A percentile compares a stretch with the other conserved stretches of the same genome.
Conservation (phyloP, 441 rosid species). For the Biscutella laevigata region DNA sequence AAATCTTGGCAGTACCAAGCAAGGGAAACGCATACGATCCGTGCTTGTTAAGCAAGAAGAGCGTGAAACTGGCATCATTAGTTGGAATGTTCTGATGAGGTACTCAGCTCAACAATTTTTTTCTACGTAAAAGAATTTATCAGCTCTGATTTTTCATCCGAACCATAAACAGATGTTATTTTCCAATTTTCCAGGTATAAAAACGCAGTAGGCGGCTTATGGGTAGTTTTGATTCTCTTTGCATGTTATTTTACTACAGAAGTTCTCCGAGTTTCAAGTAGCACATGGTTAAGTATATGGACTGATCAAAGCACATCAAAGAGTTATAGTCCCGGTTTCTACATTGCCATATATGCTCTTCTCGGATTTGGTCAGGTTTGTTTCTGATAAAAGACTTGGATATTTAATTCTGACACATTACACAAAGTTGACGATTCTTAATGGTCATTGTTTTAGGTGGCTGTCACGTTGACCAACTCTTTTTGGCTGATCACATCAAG, state of each 20-base stretch:
- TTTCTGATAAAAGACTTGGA: background rate
- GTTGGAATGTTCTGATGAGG: constrained; percentile 90
- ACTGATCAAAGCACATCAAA: constrained; percentile 67
- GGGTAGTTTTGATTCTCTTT: constrained; percentile 70
- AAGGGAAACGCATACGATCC: constrained; percentile 55
- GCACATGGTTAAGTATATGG: constrained; percentile 94
- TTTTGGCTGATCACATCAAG: constrained; percentile 88
- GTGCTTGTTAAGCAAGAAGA: constrained; percentile 89
- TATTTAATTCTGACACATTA: background rate
- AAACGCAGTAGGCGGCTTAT: constrained; percentile 73
- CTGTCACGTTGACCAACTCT: constrained; percentile 64
- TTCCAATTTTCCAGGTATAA: constrained; percentile 52
- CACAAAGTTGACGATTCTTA: background rate
- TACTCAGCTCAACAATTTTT: constrained; percentile 18
- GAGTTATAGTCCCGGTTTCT: constrained; percentile 50
- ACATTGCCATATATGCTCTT: constrained; percentile 63
- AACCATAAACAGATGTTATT: background rate
- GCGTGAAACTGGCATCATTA: constrained; percentile 77
- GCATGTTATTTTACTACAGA: constrained; percentile 64
- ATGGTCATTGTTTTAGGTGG: constrained; percentile 46
- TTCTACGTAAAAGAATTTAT: background rate
- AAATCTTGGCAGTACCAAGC: constrained; percentile 30
- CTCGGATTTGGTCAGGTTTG: constrained; percentile 82
- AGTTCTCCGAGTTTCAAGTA: constrained; percentile 78
- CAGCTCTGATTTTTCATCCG: background rate